Evolutionary conservation across 179 eudicot genomes (phyloP).

Genomic region (Patellifolia procumbens): DNA sequence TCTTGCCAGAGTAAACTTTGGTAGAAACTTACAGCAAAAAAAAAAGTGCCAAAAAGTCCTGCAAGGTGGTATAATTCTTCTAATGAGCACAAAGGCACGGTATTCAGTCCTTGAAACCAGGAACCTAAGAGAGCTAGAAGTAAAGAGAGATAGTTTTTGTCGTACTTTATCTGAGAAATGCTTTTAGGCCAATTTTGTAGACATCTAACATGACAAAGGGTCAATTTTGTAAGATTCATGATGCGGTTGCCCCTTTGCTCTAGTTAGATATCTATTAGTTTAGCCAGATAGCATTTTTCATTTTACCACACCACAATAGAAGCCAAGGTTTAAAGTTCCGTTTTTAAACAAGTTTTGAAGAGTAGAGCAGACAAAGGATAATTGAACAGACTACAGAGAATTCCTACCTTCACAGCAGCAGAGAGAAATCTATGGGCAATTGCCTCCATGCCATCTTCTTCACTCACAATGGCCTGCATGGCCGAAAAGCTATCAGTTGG

Average conservation of each 20-base stretch:
- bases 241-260: too few relatives aligned
- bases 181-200: too few relatives aligned
- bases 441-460: constrained; percentile 97
- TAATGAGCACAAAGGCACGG: not conserved
- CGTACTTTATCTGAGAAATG: not conserved
- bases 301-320: not conserved
- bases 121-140: not conserved
- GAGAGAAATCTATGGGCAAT: constrained; percentile 92
- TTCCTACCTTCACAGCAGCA: constrained; percentile 75
- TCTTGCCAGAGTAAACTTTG: not conserved
- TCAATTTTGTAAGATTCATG: too few relatives aligned
- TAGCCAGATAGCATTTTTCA: too few relatives aligned
- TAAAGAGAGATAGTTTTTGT: not conserved
- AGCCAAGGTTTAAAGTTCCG: not conserved
- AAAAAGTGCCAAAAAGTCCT: not conserved
- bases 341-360: not conserved
- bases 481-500: constrained; percentile 20
- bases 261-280: too few relatives aligned
- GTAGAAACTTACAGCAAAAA: not conserved
- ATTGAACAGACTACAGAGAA: not conserved
- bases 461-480: constrained; percentile 80
- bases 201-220: too few relatives aligned
- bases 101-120: not conserved
- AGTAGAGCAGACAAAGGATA: not conserved
- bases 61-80: not conserved